Percentiles rank a stretch among this genome's conserved stretches.
Evolutionary conservation across 2,329 filamentous ascomycete genomes (phyloP).

Genomic region (Fusarium guadeloupense): DNA sequence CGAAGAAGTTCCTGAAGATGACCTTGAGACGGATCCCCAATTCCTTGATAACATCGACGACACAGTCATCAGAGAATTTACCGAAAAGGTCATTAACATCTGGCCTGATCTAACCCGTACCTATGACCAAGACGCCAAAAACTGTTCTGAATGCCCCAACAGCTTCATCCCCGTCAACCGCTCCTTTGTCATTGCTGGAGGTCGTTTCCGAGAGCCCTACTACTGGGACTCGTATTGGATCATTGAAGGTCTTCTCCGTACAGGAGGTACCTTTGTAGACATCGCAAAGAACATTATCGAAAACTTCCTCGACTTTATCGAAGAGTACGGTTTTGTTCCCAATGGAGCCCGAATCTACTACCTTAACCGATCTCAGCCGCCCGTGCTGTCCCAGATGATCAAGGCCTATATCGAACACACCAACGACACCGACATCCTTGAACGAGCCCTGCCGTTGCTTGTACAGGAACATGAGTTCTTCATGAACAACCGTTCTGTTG

Average conservation of each 20-base stretch:
- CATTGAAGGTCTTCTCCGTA: conserved; percentile 70
- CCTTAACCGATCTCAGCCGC: conserved; percentile 73
- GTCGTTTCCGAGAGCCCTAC: conserved; percentile 76
- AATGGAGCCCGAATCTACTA: conserved; percentile 76
- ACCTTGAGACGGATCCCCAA: conserved; percentile 64
- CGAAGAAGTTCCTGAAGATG: conserved; percentile 58
- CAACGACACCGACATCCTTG: conserved; percentile 68
- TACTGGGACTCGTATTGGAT: conserved; percentile 80
- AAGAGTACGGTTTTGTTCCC: conserved; percentile 71
- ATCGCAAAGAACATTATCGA: conserved; percentile 74
- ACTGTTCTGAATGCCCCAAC: conserved; percentile 68
- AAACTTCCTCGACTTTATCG: conserved; percentile 74
- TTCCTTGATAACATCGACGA: conserved; percentile 68
- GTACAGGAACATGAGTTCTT: conserved; percentile 73
- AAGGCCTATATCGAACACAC: conserved; percentile 71
- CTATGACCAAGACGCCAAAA: conserved; percentile 60
- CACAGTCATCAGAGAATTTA: conserved; percentile 67
- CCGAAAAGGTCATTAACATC: conserved; percentile 71
- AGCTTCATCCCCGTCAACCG: conserved; percentile 74
- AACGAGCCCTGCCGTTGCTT: conserved; percentile 68
- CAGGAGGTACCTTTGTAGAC: conserved; percentile 68
- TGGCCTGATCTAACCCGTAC: conserved; percentile 73
- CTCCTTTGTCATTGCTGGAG: conserved; percentile 75
- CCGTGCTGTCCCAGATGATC: conserved; percentile 73
- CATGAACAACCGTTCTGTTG: conserved; percentile 66